A percentile compares a stretch with the other conserved stretches of the same genome.
These are phyloP conservation scores for Ceratocystis alfenasii DNA, from an alignment of 2,329 filamentous ascomycete species.

Conservation along the genomic window DNA sequence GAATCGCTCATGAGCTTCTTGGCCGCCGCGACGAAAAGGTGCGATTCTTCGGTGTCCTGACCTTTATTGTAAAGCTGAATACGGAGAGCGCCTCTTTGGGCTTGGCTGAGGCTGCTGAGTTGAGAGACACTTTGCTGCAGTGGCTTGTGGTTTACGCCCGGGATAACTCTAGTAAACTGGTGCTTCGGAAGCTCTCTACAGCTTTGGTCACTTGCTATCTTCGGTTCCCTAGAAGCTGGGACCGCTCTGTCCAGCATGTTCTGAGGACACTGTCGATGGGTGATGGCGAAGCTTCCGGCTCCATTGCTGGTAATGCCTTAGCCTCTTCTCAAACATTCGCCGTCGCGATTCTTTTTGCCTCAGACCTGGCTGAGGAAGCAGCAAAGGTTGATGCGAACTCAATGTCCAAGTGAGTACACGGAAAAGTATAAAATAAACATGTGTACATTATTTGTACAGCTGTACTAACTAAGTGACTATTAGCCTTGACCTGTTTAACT, in stretches of 20 bases:
- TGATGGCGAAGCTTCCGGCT: background rate
- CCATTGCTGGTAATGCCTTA: background rate
- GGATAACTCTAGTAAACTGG: conserved; percentile 44
- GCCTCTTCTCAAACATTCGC: conserved; percentile 11
- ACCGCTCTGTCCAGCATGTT: conserved; percentile 52
- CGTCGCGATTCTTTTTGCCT: conserved; percentile 20
- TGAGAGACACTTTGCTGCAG: conserved; percentile 48
- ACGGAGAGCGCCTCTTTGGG: conserved; percentile 54
- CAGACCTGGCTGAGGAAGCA: conserved; percentile 49
- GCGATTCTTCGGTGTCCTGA: conserved; percentile 85
- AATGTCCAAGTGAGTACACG: conserved; percentile 39
- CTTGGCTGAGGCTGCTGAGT: conserved; percentile 44
- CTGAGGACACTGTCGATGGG: conserved; percentile 33
- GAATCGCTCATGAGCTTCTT: conserved; percentile 66
- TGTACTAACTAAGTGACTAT: conserved; percentile 26
- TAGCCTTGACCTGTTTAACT: conserved; percentile 32
- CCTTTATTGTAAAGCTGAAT: conserved; percentile 88
- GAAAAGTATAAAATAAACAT: background rate
- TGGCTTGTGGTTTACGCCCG: conserved; percentile 49
- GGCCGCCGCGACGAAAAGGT: conserved; percentile 58
- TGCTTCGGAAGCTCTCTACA: conserved; percentile 64
- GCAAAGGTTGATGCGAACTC: conserved; percentile 54
- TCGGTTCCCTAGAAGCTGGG: conserved; percentile 56
- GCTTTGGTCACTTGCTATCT: conserved; percentile 65
- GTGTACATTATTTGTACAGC: background rate